Evolutionary conservation across 2,329 filamentous ascomycete species (phyloP).

Genomic region (Tolypocladium paradoxum): DNA sequence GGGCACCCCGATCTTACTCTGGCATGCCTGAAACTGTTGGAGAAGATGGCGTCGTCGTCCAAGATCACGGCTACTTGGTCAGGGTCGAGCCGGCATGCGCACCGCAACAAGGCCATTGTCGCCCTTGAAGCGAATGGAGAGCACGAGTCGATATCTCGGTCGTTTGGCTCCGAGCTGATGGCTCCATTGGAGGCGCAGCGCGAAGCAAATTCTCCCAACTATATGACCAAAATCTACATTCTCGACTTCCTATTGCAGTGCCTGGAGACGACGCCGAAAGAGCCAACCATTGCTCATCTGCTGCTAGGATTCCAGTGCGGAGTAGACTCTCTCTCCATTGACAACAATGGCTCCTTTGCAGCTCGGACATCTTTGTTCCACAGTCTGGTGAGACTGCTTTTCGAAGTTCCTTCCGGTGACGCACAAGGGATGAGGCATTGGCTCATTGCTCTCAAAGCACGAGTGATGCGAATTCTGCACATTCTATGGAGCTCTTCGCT

Average conservation of each 20-base stretch:
- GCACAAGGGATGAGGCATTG: conserved; percentile 53
- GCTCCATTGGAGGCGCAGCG: conserved; percentile 62
- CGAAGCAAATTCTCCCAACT: conserved; percentile 59
- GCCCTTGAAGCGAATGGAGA: conserved; percentile 76
- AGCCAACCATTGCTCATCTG: conserved; percentile 81
- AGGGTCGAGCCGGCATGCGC: conserved; percentile 48
- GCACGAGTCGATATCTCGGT: conserved; percentile 66
- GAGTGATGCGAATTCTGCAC: conserved; percentile 62
- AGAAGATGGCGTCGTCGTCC: conserved; percentile 75
- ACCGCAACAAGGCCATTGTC: conserved; percentile 76
- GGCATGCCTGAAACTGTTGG: conserved; percentile 68
- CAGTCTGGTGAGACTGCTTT: conserved; percentile 59
- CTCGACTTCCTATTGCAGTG: conserved; percentile 79
- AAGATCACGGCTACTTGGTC: conserved; percentile 64
- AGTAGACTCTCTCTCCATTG: conserved; percentile 56
- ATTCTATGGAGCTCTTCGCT: conserved; percentile 77
- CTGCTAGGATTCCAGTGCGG: conserved; percentile 79
- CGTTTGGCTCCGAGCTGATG: conserved; percentile 59
- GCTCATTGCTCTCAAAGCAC: conserved; percentile 58
- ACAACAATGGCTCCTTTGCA: conserved; percentile 59
- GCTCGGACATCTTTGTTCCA: conserved; percentile 72
- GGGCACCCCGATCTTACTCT: conserved; percentile 73
- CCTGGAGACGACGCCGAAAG: conserved; percentile 60
- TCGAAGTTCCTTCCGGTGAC: conserved; percentile 56
- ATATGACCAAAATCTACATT: conserved; percentile 73